Evolutionary conservation across 805 yeast genomes (phyloP), one percentile per base, ranked within the genome.

Genomic region (Metschnikowia koreensis): DNA sequence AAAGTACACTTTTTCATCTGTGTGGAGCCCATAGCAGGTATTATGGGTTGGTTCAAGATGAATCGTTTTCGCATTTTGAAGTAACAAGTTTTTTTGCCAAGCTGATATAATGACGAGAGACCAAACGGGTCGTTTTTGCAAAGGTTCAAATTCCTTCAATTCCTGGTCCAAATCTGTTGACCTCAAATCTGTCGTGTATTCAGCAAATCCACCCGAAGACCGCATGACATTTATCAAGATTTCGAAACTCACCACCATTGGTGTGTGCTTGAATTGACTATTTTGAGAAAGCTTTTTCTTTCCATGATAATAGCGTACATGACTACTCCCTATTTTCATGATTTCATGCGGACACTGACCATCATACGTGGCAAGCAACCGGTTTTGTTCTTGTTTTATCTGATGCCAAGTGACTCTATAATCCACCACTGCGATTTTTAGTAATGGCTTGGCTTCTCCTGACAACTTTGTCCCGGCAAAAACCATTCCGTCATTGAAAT

Each of bases 1-100:
- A 8, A 34, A 43, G 15, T 33, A 34, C 9, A 26, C 29, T 7
- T 33, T 17, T 22, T 43, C 46, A 17, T 34, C 39, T 37, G 15
- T 37, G 16, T 37, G 39, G 39, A 37, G 46, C 11, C 38, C 31
- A 33, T 43, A 13, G 28, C 39, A 33, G 16, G 46, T 34, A 16
- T 43, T 31, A 17, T 43, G 46, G 28, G 46, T 33, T 12, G 46
- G 33, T 11, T 43, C 46, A 33, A 43, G 39, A 17, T 43, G 46
- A 13, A 43, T 41, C 6, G 15, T 13, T 28, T 17, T 2, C 26
- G 44, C 13, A 16, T 41, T 29, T 13, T 17, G 11, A 13, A 9
- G 27, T 13, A 41, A 41, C 16, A 41, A 8, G 16, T 29, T 17
- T 29, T 29, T 28, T 29, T 41, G 44, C 37, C 44, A 41, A 28